Percentiles rank a stretch among this genome's conserved stretches.
Conservation (phyloP, 305 asterid genomes). For the Solanum chacoense region DNA sequence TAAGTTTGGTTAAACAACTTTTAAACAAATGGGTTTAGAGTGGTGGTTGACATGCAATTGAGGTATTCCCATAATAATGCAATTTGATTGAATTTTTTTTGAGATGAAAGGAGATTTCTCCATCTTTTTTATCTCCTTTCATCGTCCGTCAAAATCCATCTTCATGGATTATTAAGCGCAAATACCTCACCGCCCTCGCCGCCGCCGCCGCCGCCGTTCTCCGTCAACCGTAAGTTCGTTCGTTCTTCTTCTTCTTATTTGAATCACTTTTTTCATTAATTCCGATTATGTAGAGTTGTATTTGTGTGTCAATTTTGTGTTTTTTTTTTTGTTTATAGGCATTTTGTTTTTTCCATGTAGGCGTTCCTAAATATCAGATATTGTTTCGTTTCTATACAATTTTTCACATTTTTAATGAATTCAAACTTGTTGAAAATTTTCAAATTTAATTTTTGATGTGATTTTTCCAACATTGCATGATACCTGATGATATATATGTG, state of each 20-base stretch:
- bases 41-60: not conserved
- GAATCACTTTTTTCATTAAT: not conserved
- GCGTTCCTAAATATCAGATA: not conserved
- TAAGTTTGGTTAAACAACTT: not conserved
- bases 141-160: not conserved
- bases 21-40: not conserved
- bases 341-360: not conserved
- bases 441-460: not conserved
- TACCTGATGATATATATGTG: not conserved
- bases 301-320: not conserved
- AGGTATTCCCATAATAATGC: not conserved
- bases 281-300: not conserved
- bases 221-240: not conserved
- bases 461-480: not conserved
- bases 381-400: not conserved
- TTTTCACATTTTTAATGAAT: not conserved
- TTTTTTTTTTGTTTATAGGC: not conserved
- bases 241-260: not conserved
- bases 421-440: not conserved
- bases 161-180: not conserved
- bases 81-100: not conserved
- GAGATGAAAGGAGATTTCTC: not conserved
- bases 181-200: not conserved
- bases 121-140: not conserved
- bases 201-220: not conserved